These are phyloP conservation scores for Trifolium repens DNA, from an alignment of 306 rosid species.

Conservation along the genomic window DNA sequence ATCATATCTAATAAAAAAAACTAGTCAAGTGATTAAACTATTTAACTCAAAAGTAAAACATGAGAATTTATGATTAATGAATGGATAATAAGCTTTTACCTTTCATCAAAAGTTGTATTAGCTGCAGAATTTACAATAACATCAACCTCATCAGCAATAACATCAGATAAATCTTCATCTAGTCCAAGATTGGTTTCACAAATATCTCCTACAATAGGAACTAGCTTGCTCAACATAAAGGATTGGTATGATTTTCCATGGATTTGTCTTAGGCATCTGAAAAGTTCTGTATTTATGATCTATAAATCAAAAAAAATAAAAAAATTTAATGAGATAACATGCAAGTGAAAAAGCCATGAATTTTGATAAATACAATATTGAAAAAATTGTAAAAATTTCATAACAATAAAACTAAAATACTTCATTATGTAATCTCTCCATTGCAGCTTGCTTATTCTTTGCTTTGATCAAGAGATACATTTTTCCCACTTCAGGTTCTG, in stretches of 20 bases:
- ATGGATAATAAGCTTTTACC: conserved; percentile 46
- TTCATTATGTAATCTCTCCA: conserved; percentile 76
- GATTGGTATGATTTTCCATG: conserved; percentile 83
- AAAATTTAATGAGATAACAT: conserved; percentile 1
- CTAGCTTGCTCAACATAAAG: conserved; percentile 86
- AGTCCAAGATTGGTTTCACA: conserved; percentile 82
- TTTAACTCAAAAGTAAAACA: conserved; percentile 26
- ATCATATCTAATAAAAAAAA: conserved; percentile 63
- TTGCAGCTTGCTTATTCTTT: conserved; percentile 79
- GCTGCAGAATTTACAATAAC: conserved; percentile 94
- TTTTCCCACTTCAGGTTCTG: conserved; percentile 85
- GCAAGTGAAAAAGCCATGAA: conserved; percentile 6
- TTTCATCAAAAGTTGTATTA: conserved; percentile 91
- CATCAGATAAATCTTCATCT: conserved; percentile 51
- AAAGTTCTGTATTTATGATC: conserved; percentile 88
- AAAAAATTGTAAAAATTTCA: conserved; percentile 1
- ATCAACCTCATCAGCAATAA: conserved; percentile 76
- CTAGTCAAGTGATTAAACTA: conserved; percentile 12
- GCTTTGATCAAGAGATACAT: conserved; percentile 90
- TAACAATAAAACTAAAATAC: conserved; percentile 49
- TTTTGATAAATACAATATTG: conserved; percentile 3
- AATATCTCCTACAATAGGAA: conserved; percentile 83
- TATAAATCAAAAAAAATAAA: conserved; percentile 37
- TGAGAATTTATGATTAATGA: neutral
- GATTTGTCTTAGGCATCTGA: conserved; percentile 71